Evolutionary conservation across 331 rosid genomes (phyloP).

Genomic region (Malus hybrid): DNA sequence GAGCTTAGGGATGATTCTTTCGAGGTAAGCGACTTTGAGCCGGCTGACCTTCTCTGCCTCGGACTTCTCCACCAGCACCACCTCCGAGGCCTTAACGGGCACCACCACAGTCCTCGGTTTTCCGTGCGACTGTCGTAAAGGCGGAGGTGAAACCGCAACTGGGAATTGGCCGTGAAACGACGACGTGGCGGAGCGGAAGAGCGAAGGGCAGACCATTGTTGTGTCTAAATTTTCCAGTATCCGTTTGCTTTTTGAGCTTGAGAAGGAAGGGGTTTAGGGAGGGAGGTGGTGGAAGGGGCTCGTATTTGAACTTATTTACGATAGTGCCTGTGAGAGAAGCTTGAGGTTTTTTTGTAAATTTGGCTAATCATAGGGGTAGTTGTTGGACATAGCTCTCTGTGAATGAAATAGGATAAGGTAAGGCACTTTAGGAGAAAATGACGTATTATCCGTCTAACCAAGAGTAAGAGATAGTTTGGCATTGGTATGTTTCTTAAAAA

Average conservation of each 20-base stretch:
- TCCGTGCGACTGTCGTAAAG: constrained; percentile 13
- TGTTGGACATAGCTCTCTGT: background rate
- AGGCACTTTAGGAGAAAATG: background rate
- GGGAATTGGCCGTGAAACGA: constrained; percentile 57
- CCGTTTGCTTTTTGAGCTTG: background rate
- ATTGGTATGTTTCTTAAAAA: too few relatives aligned
- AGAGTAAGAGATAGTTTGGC: background rate
- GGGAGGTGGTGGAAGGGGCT: background rate
- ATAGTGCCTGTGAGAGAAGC: background rate
- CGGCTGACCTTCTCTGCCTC: constrained; percentile 58
- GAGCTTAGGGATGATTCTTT: constrained; percentile 68
- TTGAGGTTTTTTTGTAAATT: background rate
- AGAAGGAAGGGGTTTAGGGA: background rate
- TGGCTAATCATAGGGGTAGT: background rate
- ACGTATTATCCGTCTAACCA: background rate
- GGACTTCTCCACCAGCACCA: constrained; percentile 72
- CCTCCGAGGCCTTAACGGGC: constrained; percentile 54
- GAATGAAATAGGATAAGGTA: constrained; percentile 20
- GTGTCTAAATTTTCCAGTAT: background rate
- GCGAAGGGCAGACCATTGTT: constrained; percentile 52
- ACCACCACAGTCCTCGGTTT: constrained; percentile 26
- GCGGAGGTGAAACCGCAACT: constrained; percentile 19
- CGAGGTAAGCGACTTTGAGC: constrained; percentile 55
- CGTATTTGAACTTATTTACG: background rate
- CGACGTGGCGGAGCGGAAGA: constrained; percentile 58